Conservation (phyloP, 495 filamentous ascomycete genomes). For the Saxophila tyrrhenica region DNA sequence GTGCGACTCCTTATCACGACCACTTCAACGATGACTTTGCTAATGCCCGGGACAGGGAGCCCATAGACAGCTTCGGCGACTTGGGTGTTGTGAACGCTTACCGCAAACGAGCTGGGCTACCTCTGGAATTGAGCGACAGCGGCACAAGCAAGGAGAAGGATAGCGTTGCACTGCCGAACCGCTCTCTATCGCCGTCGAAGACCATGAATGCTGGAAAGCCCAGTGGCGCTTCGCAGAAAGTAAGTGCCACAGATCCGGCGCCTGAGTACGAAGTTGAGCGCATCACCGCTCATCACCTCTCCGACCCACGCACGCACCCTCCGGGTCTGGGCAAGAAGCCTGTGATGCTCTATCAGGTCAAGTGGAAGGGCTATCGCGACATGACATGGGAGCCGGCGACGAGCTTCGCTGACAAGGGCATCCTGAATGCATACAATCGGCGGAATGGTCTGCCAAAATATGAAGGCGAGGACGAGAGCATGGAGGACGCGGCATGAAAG, state of each 20-base stretch:
- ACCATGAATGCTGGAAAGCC: background rate
- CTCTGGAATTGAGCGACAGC: background rate
- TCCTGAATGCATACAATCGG: conserved; percentile 6
- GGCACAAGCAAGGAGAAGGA: background rate
- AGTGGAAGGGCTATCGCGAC: conserved; percentile 14
- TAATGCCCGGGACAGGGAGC: conserved; percentile 2
- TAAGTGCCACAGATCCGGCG: background rate
- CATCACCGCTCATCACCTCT: conserved; percentile 11
- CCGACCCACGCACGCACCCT: conserved; percentile 10
- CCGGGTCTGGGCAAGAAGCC: conserved; percentile 9
- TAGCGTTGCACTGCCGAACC: background rate
- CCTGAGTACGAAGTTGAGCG: conserved; percentile 4
- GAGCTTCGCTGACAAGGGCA: conserved; percentile 4
- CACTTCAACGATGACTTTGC: background rate
- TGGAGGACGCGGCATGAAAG: background rate
- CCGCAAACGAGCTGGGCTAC: conserved; percentile 6
- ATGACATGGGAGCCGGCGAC: conserved; percentile 13
- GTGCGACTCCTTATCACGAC: conserved; percentile 1
- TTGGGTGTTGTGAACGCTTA: conserved; percentile 5
- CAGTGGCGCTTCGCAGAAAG: conserved; percentile 1
- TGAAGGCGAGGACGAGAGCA: conserved; percentile 2
- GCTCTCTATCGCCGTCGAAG: background rate
- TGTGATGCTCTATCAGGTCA: conserved; percentile 18
- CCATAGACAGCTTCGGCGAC: conserved; percentile 10
- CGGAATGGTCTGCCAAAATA: conserved; percentile 1